phyloP scores from a whole-genome alignment of 352 stramenopile species.

The Phytopythium cucurbitacearum region DNA sequence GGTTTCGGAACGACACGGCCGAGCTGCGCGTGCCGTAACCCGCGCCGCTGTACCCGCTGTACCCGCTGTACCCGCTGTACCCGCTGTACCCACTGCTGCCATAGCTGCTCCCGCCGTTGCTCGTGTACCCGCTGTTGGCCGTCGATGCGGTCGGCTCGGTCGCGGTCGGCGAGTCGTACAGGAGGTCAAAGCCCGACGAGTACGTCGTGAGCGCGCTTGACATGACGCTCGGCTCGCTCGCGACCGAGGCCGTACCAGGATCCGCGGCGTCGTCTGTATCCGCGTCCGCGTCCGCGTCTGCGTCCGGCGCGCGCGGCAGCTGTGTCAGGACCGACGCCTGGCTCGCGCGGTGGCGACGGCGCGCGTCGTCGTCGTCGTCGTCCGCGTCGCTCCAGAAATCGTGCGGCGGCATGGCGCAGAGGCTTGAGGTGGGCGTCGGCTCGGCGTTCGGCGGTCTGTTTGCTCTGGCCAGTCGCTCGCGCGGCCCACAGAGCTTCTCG shows the following conservation, averaged over 20 bases:
- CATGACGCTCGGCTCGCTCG: slow-evolving; percentile 19
- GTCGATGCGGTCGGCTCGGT: background rate
- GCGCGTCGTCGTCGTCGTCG: slow-evolving; percentile 22
- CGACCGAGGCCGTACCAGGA: slow-evolving; percentile 1
- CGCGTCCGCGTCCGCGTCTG: slow-evolving; percentile 1
- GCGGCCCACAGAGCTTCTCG: no score
- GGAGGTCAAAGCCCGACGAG: slow-evolving; percentile 36
- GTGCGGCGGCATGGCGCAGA: no score
- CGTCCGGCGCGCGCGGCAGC: slow-evolving; percentile 13
- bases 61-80: slow-evolving; percentile 8
- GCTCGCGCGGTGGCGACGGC: slow-evolving; percentile 21
- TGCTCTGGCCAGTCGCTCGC: no score
- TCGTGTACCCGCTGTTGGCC: slow-evolving; percentile 12
- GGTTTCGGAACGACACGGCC: slow-evolving; percentile 17
- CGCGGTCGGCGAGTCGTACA: slow-evolving; percentile 42
- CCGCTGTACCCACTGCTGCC: slow-evolving; percentile 10
- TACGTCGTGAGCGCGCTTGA: slow-evolving; percentile 46
- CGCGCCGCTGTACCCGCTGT: no score
- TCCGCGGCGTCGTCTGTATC: slow-evolving; percentile 9
- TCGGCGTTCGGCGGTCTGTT: no score
- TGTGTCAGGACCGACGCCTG: slow-evolving; percentile 27
- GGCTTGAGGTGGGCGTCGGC: no score
- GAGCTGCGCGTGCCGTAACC: background rate
- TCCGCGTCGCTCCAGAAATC: slow-evolving; percentile 1
- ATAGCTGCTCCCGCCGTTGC: slow-evolving; percentile 25